Conservation (phyloP, 352 stramenopile genomes). For the Phytophthora rubi region DNA sequence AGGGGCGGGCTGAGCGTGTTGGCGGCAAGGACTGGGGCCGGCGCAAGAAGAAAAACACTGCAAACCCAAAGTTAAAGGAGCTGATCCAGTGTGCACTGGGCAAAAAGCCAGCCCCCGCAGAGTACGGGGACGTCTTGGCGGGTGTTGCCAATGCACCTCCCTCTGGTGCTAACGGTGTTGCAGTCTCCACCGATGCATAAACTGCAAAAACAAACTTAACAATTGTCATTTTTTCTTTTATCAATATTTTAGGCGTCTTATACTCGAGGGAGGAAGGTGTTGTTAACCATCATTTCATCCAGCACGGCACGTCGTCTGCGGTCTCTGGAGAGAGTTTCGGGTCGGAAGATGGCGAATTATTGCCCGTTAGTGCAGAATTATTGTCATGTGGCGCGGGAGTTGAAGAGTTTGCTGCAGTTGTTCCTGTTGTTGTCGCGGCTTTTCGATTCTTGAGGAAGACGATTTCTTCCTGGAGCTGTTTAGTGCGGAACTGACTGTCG, state of each 20-base stretch:
- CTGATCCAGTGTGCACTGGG: constrained; percentile 52
- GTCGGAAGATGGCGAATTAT: not conserved
- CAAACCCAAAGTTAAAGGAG: constrained; percentile 43
- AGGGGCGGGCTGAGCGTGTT: constrained; percentile 65
- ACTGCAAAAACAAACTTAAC: constrained; percentile 3
- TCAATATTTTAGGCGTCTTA: not conserved
- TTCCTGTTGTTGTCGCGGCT: not conserved
- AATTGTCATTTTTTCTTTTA: constrained; percentile 11
- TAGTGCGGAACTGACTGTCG: constrained; percentile 66
- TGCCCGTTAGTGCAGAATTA: not conserved
- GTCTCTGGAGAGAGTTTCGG: constrained; percentile 10
- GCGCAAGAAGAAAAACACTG: constrained; percentile 39
- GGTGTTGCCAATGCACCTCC: not conserved
- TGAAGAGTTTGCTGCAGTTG: constrained; percentile 1
- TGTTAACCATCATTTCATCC: constrained; percentile 48
- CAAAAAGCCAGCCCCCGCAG: constrained; percentile 30
- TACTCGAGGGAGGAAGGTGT: constrained; percentile 1
- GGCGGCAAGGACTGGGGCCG: constrained; percentile 44
- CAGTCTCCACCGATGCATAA: constrained; percentile 17
- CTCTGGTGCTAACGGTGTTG: not conserved
- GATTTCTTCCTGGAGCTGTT: constrained; percentile 76
- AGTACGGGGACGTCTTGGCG: constrained; percentile 12
- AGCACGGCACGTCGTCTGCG: constrained; percentile 40
- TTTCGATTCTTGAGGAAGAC: constrained; percentile 68
- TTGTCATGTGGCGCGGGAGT: not conserved